A percentile compares a stretch with the other conserved stretches of the same genome.
These are phyloP conservation scores for Rhizoclosmatium globosum DNA, from an alignment of 192 early-diverging fungal species.

Conservation along the genomic window DNA sequence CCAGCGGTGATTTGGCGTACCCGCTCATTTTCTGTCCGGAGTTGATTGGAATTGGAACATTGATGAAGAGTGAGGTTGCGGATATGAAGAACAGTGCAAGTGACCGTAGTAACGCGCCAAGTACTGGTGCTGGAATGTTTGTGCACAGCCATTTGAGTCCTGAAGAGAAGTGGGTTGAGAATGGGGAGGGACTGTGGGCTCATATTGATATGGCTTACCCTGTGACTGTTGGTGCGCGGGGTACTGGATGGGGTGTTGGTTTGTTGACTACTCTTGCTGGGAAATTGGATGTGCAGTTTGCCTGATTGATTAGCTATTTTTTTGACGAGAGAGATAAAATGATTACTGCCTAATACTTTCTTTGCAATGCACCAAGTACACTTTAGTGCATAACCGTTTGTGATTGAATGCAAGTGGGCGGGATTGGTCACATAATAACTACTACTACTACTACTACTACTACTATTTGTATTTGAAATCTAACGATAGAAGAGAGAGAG, in stretches of 20 bases:
- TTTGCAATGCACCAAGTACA: too few relatives aligned
- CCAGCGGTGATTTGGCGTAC: constrained; percentile 50
- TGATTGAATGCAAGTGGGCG: too few relatives aligned
- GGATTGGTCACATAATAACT: too few relatives aligned
- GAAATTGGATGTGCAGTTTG: neutral
- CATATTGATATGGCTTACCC: constrained; percentile 55
- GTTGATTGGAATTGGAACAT: constrained; percentile 37
- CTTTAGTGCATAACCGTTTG: too few relatives aligned
- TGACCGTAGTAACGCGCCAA: constrained; percentile 57
- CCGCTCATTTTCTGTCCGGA: constrained; percentile 48
- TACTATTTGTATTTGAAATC: neutral
- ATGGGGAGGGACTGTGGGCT: constrained; percentile 47
- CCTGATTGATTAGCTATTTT: neutral
- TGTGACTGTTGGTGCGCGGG: constrained; percentile 30
- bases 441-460: too few relatives aligned
- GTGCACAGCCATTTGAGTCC: constrained; percentile 51
- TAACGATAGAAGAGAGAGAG: neutral
- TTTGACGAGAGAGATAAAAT: too few relatives aligned
- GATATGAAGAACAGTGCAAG: constrained; percentile 57
- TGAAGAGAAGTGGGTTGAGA: constrained; percentile 37
- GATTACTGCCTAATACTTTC: too few relatives aligned
- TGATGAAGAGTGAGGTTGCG: constrained; percentile 42
- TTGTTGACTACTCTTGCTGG: constrained; percentile 16
- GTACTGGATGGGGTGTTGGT: constrained; percentile 39
- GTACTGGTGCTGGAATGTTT: constrained; percentile 60